Base-by-base conservation (phyloP, 176 grass and related monocot genomes). In the Musa troglodytarum region DNA sequence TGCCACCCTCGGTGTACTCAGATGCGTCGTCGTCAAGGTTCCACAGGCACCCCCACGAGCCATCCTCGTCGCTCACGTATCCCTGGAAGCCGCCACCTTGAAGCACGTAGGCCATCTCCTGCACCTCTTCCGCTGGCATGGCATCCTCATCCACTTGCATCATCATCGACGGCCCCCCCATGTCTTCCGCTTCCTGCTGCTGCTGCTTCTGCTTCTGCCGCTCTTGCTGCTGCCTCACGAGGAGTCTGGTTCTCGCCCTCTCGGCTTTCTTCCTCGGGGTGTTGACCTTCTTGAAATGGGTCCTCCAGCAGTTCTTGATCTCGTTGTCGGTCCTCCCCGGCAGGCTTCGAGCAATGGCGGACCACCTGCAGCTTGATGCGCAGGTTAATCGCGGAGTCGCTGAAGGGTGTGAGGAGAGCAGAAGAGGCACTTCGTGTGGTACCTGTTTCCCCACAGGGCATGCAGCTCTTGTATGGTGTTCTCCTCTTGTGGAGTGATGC, bases 271-370 rank as follows among this genome's bases (percentile, higher is more conserved):
- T 96, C 34, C 4, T 43, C 26, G 87, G 92, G 9, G 89, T 81
- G 74, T 83, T 86, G 34, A 73, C 81, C 82, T 92, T 93, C 85
- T 98, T 98, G 86, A 89, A 93, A 77, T 93, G 90, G 22, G 94
- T 98, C 77, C 90, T 78, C 90, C 90, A 93, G 84, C 89, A 93
- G 93, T 97, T 97, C 81, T 97, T 97, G 86, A 97, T 97, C 90
- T 92, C 90, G 77, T 97, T 97, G 80, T 92, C 93, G n/a, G 93
- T 97, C 90, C 93, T 83, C 2, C 93, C 93, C 3, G 93, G 93
- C 7, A 97, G 89, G 80, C 85, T 88, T 23, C 87, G 82, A 5
- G 93, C 90, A 80, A 93, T 93, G 19, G 88, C 93, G 12, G 94
- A 93, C 94, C 94, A 98, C 72, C 92, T 96, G 74, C 34, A 25